Evolutionary conservation across 2,329 filamentous ascomycete genomes (phyloP).

Genomic region (Lecanicillium sp.): DNA sequence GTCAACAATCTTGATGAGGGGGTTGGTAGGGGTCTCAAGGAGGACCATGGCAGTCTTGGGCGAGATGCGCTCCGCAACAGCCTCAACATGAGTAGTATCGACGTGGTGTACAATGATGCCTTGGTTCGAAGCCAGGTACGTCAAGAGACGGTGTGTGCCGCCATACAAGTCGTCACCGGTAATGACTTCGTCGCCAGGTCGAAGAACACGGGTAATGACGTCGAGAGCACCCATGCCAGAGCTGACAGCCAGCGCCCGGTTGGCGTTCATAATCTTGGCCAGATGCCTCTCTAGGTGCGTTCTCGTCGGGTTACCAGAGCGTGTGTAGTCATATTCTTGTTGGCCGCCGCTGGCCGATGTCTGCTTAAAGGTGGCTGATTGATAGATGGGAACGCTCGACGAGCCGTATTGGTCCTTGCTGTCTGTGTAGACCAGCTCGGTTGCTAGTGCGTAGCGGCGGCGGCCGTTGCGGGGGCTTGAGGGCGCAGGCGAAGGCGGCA

Average conservation of each 20-base stretch:
- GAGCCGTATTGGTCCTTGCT: slow-evolving; percentile 95
- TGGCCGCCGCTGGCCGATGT: slow-evolving; percentile 68
- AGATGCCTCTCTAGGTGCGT: slow-evolving; percentile 94
- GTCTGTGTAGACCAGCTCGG: slow-evolving; percentile 94
- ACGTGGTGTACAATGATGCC: slow-evolving; percentile 94
- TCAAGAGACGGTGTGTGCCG: slow-evolving; percentile 86
- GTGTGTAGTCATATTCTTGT: slow-evolving; percentile 94
- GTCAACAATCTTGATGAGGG: slow-evolving; percentile 96
- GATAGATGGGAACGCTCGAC: slow-evolving; percentile 95
- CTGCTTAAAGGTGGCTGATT: slow-evolving; percentile 98
- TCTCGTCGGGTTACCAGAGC: slow-evolving; percentile 92
- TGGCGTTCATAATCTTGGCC: slow-evolving; percentile 97
- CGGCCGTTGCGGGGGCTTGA: slow-evolving; percentile 81
- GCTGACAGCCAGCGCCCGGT: slow-evolving; percentile 82
- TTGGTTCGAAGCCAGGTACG: slow-evolving; percentile 81
- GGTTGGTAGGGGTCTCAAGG: slow-evolving; percentile 94
- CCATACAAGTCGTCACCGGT: slow-evolving; percentile 97
- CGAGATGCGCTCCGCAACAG: slow-evolving; percentile 60
- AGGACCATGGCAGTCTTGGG: slow-evolving; percentile 91
- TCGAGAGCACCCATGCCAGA: slow-evolving; percentile 97
- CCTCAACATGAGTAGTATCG: slow-evolving; percentile 75
- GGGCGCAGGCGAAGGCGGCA: slow-evolving; percentile 86
- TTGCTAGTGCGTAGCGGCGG: slow-evolving; percentile 82
- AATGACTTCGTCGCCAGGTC: slow-evolving; percentile 92
- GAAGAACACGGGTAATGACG: slow-evolving; percentile 84